Evolutionary conservation across 768 basidiomycete species (phyloP).

Genomic region (Boletus vinaceobasis): DNA sequence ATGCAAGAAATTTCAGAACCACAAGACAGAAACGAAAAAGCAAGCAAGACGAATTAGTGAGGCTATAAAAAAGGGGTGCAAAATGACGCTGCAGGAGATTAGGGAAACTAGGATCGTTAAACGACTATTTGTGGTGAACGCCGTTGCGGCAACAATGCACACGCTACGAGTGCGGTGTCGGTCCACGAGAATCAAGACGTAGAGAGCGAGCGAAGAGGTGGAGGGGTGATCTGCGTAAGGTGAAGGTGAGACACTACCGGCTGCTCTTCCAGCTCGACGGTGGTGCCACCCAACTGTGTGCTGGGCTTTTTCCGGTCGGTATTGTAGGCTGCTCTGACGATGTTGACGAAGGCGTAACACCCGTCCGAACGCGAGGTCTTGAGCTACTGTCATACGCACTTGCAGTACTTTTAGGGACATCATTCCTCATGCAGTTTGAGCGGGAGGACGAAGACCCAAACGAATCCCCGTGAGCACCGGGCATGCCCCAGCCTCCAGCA

Average conservation of each 20-base stretch:
- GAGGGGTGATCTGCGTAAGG: not conserved
- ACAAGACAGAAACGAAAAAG: not conserved
- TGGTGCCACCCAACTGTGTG: conserved; percentile 39
- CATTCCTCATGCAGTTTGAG: not conserved
- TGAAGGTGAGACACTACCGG: conserved; percentile 8
- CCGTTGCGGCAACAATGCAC: not conserved
- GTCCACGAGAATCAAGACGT: not conserved
- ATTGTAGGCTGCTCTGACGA: conserved; percentile 7
- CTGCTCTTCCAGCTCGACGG: conserved; percentile 61
- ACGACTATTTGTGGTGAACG: conserved; percentile 6
- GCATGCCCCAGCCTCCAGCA: conserved; percentile 46
- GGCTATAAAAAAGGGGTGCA: conserved; percentile 10
- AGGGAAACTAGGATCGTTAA: conserved; percentile 7
- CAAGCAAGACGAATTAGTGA: conserved; percentile 1
- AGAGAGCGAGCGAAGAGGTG: no score
- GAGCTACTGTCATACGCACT: conserved; percentile 21
- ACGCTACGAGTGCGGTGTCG: not conserved
- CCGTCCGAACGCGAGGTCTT: conserved; percentile 36
- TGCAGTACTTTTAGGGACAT: conserved; percentile 10
- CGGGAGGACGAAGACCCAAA: conserved; percentile 43
- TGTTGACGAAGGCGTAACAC: conserved; percentile 20
- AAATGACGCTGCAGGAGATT: conserved; percentile 8
- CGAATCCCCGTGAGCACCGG: conserved; percentile 69
- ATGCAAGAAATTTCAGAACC: not conserved
- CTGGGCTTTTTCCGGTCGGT: conserved; percentile 17